These are phyloP conservation scores for Homolaphlyctis polyrhiza DNA, from an alignment of 371 early-diverging fungal species.

Conservation along the genomic window DNA sequence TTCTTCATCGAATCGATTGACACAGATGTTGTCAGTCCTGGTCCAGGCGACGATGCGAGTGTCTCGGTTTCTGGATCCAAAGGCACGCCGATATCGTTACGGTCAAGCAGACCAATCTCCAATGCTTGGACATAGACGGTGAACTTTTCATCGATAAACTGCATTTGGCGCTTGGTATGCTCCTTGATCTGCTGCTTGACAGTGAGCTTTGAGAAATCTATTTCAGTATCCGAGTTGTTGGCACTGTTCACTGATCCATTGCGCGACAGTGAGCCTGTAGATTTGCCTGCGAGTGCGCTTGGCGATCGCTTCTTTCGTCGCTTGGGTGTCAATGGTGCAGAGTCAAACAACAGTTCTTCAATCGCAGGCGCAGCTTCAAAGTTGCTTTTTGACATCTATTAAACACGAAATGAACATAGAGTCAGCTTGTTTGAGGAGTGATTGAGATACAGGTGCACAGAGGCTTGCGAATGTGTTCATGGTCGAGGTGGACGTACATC, in stretches of 20 bases:
- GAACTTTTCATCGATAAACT: not conserved
- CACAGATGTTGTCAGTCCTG: too few species aligned
- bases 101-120: conserved; percentile 3
- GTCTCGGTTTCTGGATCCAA: too few species aligned
- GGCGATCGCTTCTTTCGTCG: conserved; percentile 7
- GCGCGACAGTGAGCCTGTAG: too few species aligned
- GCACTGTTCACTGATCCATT: not conserved
- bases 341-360: conserved; percentile 15
- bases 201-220: not conserved
- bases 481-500: conserved; percentile 4
- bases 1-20: too few species aligned
- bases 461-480: too few species aligned
- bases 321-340: conserved; percentile 10
- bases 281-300: too few species aligned
- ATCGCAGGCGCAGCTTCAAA: conserved; percentile 11
- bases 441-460: too few species aligned
- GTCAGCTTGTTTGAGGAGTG: too few species aligned
- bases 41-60: too few species aligned
- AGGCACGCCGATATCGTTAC: not conserved
- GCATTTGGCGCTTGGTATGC: not conserved
- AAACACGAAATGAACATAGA: too few species aligned
- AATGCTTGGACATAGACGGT: conserved; percentile 1
- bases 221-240: too few species aligned
- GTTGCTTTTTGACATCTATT: conserved; percentile 11
- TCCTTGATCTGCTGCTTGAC: conserved; percentile 3